Evolutionary conservation across 2,329 filamentous ascomycete genomes (phyloP), one percentile per base, ranked within the genome.

Genomic region (Aspergillus glaucus): DNA sequence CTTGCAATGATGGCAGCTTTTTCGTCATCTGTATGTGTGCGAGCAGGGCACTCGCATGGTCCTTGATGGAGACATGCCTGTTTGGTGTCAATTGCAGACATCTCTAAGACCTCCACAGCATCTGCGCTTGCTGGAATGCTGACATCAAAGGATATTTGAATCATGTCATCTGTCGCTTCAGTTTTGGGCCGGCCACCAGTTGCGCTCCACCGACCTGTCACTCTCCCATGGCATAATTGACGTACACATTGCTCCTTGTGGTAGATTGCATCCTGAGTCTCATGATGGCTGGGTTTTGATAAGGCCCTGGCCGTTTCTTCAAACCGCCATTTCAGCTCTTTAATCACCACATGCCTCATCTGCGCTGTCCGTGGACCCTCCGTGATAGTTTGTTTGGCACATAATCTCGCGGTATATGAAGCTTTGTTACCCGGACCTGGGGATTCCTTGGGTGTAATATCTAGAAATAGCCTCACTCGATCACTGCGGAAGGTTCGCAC

Each of bases 281-380:
- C 42, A 12, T 19, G 17, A 14, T 42, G 17, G 17, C 19, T 24
- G 9, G 6, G 6, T 4, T 6, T 42, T 8, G n/a, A 42, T 30
- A 28, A 24, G n/a, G 26, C 28, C 3, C 22, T 26, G 5, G 44
- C 34, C 4, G 44, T 51, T 34, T 51, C 44, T 19, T 51, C 46
- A n/a, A 51, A 26, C 17, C 26, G 34, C 46, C 50, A 51, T 19
- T 40, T 46, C 24, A 51, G n/a, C 43, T 51, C 32, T 43, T 49
- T 49, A 19, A 51, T 37, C 3, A 47, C 47, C 14, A 42, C 19
- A 28, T 46, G 24, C 22, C 39, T 49, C 6, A 41, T 26, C 40
- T 51, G 46, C 32, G 41, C 40, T 4, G 32, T 22, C 4, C 50
- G 43, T 14, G 22, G 10, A 3, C 50, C 44, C 2, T 17, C 37